These are phyloP conservation scores for Protostelium mycophagum DNA, from an alignment of 78 protist genomes.

Conservation along the genomic window DNA sequence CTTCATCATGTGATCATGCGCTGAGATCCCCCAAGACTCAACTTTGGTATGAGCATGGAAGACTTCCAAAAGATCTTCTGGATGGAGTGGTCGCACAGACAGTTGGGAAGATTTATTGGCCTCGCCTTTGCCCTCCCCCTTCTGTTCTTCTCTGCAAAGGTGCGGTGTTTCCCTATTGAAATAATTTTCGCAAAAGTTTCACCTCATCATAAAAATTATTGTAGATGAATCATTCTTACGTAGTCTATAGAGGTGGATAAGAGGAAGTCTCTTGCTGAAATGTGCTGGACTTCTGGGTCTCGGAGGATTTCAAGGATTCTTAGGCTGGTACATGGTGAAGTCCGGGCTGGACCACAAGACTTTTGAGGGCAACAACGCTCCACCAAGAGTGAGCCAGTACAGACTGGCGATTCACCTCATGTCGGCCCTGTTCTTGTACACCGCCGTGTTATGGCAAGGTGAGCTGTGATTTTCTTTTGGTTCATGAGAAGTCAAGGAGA, in stretches of 20 bases:
- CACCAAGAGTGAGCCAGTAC: conserved; percentile 83
- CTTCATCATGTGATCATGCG: not conserved
- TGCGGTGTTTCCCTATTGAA: too few species aligned
- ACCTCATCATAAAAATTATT: not conserved
- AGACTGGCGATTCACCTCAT: conserved; percentile 87
- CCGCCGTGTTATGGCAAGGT: conserved; percentile 37
- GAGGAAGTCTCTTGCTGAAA: not conserved
- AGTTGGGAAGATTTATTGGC: conserved; percentile 79
- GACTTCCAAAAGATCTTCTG: conserved; percentile 87
- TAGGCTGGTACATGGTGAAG: conserved; percentile 96
- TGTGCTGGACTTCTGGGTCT: conserved; percentile 5
- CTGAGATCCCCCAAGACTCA: not conserved
- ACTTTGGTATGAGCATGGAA: conserved; percentile 56
- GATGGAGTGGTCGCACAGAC: conserved; percentile 85
- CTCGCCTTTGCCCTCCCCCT: conserved; percentile 76
- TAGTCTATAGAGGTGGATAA: not conserved
- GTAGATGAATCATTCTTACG: not conserved
- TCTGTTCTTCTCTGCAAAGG: conserved; percentile 35
- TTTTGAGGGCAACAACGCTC: not conserved
- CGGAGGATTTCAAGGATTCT: conserved; percentile 76
- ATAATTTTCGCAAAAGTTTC: too few species aligned
- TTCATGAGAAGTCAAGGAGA: not conserved
- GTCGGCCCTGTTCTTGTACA: conserved; percentile 74
- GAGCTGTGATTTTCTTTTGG: conserved; percentile 14
- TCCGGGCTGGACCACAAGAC: conserved; percentile 73